Conservation (phyloP, 2,329 filamentous ascomycete species). For the Aspergillus hiratsukae region DNA sequence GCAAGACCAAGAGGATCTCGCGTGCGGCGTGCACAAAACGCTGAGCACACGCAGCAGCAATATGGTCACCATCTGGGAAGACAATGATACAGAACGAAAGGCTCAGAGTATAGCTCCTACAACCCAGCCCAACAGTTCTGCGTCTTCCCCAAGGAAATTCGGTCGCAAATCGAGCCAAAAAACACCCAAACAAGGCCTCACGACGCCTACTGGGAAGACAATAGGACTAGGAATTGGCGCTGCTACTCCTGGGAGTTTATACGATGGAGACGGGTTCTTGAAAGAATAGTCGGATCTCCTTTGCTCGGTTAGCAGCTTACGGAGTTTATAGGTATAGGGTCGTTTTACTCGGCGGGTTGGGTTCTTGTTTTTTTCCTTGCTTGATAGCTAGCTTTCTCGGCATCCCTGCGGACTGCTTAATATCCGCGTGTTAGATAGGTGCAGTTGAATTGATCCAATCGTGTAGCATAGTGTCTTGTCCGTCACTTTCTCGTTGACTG, state of each 20-base stretch:
- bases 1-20: not conserved
- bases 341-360: not conserved
- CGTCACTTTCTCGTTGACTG: not conserved
- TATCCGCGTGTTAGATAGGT: slow-evolving; percentile 16
- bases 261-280: slow-evolving; percentile 40
- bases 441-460: slow-evolving; percentile 11
- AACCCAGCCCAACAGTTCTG: not conserved
- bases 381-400: slow-evolving; percentile 1
- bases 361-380: slow-evolving; percentile 2
- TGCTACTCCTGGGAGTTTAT: slow-evolving; percentile 44
- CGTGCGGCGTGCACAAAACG: slow-evolving; percentile 7
- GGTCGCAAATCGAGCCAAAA: slow-evolving; percentile 4
- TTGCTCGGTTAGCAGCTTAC: slow-evolving; percentile 1
- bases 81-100: slow-evolving; percentile 19
- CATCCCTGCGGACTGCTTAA: slow-evolving; percentile 5
- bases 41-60: slow-evolving; percentile 18
- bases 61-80: slow-evolving; percentile 39
- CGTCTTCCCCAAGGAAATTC: not conserved
- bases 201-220: slow-evolving; percentile 24
- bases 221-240: slow-evolving; percentile 27
- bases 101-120: slow-evolving; percentile 3
- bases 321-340: not conserved
- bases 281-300: slow-evolving; percentile 26
- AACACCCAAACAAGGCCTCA: slow-evolving; percentile 18
- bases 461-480: not conserved